phyloP scores from a whole-genome alignment of 768 basidiomycete species.

The Leccinum subgranulosum region DNA sequence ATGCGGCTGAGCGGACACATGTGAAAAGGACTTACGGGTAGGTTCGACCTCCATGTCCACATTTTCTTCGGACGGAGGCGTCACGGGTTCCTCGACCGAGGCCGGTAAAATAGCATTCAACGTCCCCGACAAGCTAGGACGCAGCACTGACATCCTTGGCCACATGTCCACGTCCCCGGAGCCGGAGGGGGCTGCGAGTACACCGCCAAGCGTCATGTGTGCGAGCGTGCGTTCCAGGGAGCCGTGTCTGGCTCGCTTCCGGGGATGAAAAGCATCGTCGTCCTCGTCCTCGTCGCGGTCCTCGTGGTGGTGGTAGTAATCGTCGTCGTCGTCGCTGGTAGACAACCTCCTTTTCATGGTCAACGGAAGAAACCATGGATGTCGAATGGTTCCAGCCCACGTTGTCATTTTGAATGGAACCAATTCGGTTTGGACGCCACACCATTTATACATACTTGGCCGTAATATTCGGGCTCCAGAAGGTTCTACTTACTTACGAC shows the following conservation, averaged over 20 bases:
- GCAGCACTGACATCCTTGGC: constrained; percentile 6
- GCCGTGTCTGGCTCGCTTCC: constrained; percentile 48
- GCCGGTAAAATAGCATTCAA: constrained; percentile 28
- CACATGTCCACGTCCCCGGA: constrained; percentile 20
- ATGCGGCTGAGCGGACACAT: not conserved
- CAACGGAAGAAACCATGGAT: constrained; percentile 44
- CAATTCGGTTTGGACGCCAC: not conserved
- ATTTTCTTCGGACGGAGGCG: constrained; percentile 40
- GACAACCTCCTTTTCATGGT: constrained; percentile 40
- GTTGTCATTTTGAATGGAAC: constrained; percentile 21
- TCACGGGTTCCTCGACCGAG: constrained; percentile 41
- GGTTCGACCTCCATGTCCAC: constrained; percentile 65
- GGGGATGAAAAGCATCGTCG: constrained; percentile 6
- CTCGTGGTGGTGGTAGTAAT: not conserved
- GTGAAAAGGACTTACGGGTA: constrained; percentile 44
- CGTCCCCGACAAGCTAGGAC: constrained; percentile 4
- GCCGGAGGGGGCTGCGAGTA: constrained; percentile 4
- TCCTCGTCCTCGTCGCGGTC: constrained; percentile 10
- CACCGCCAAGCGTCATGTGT: constrained; percentile 38
- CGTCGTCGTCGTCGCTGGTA: constrained; percentile 19
- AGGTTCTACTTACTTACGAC: constrained; percentile 1
- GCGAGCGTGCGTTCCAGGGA: constrained; percentile 58
- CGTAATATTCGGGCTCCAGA: not conserved
- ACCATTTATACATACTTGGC: not conserved
- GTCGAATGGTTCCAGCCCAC: constrained; percentile 35